These are phyloP conservation scores for Dendrobium chrysotoxum DNA, from an alignment of 106 monocot species.

Conservation along the genomic window DNA sequence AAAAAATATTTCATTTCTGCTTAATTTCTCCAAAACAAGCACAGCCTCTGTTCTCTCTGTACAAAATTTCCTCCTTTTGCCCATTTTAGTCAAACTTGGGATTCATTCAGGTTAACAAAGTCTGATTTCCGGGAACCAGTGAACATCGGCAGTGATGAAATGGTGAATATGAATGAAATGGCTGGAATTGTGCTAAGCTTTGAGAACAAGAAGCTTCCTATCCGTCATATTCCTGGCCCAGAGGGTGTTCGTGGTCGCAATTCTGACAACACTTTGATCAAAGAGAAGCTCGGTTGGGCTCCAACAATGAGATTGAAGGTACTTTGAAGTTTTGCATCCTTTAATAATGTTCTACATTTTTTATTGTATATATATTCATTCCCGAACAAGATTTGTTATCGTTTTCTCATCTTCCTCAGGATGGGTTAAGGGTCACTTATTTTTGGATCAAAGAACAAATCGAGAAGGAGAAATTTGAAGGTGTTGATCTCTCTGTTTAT, in stretches of 20 bases:
- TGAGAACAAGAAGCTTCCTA: slow-evolving; percentile 76
- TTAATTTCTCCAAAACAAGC: too few species aligned
- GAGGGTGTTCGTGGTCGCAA: slow-evolving; percentile 97
- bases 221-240: slow-evolving; percentile 97
- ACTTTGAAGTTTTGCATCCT: neutral
- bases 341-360: too few species aligned
- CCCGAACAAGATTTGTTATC: neutral
- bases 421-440: slow-evolving; percentile 86
- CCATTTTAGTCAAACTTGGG: too few species aligned
- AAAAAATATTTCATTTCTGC: too few species aligned
- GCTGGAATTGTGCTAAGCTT: slow-evolving; percentile 89
- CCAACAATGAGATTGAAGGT: slow-evolving; percentile 89
- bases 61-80: too few species aligned
- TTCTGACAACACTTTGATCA: slow-evolving; percentile 86
- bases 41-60: too few species aligned
- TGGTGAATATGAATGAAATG: slow-evolving; percentile 98
- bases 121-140: slow-evolving; percentile 86
- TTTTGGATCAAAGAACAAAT: slow-evolving; percentile 97
- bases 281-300: slow-evolving; percentile 96
- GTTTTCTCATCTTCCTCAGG: slow-evolving; percentile 23
- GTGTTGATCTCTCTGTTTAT: slow-evolving; percentile 55
- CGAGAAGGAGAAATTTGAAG: slow-evolving; percentile 71
- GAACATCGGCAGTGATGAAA: slow-evolving; percentile 90
- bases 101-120: slow-evolving; percentile 52
- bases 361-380: too few species aligned